Conservation (phyloP, 2,329 filamentous ascomycete species). For the Alternaria metachromatica region DNA sequence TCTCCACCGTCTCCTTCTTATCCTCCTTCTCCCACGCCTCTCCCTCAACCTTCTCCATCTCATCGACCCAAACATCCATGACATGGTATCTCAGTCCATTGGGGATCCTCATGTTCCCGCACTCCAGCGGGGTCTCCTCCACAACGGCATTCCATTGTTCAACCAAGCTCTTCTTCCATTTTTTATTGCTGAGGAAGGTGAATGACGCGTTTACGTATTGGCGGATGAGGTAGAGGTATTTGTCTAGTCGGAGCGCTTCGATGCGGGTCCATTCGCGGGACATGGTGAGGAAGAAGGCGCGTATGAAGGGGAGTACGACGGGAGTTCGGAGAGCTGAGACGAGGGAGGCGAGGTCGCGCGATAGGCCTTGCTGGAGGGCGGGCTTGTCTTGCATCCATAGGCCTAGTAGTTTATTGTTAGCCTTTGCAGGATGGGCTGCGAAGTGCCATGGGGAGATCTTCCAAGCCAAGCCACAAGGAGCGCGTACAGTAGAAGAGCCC, state of each 20-base stretch:
- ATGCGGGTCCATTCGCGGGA: slow-evolving; percentile 59
- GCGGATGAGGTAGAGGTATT: slow-evolving; percentile 86
- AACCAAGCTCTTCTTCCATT: slow-evolving; percentile 50
- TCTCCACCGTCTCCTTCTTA: slow-evolving; percentile 50
- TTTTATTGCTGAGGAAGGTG: slow-evolving; percentile 52
- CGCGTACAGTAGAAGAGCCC: slow-evolving; percentile 81
- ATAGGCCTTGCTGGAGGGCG: slow-evolving; percentile 83
- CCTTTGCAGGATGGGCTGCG: neutral
- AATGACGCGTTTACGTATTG: slow-evolving; percentile 78
- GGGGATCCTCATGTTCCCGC: slow-evolving; percentile 66
- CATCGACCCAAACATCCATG: slow-evolving; percentile 90
- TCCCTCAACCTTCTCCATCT: slow-evolving; percentile 73
- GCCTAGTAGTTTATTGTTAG: slow-evolving; percentile 51
- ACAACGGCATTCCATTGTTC: slow-evolving; percentile 57
- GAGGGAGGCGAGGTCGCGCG: slow-evolving; percentile 76
- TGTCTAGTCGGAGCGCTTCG: slow-evolving; percentile 73
- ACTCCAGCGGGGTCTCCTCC: slow-evolving; percentile 54
- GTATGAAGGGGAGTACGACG: slow-evolving; percentile 53
- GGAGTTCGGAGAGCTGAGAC: slow-evolving; percentile 63
- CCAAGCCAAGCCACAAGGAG: neutral
- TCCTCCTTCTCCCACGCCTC: slow-evolving; percentile 51
- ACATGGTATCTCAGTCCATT: slow-evolving; percentile 87
- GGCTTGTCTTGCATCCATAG: slow-evolving; percentile 94
- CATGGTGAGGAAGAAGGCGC: slow-evolving; percentile 61
- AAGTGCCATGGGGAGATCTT: neutral